A percentile compares a stretch with the other conserved stretches of the same genome.
These are phyloP conservation scores for Melocanna baccifera DNA, from an alignment of 176 grass and related monocot species.

Conservation along the genomic window DNA sequence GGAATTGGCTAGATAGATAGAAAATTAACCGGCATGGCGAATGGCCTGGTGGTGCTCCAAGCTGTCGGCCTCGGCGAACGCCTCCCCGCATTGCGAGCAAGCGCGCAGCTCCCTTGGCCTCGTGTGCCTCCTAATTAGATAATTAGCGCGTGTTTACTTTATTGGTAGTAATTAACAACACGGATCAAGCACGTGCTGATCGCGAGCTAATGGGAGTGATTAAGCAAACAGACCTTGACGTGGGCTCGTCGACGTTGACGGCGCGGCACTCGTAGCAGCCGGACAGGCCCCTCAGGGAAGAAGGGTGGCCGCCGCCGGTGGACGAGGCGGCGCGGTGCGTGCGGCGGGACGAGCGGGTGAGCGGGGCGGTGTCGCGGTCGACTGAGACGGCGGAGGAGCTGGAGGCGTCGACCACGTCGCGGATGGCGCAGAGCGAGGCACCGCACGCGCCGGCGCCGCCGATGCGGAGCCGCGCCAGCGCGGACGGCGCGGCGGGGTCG, in stretches of 20 bases:
- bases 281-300: slow-evolving; percentile 50
- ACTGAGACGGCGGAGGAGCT: slow-evolving; percentile 40
- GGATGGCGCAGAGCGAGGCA: slow-evolving; percentile 65
- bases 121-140: slow-evolving; percentile 55
- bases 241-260: slow-evolving; percentile 76
- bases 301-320: slow-evolving; percentile 20
- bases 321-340: slow-evolving; percentile 3
- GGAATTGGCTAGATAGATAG: neutral
- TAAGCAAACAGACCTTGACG: slow-evolving; percentile 36
- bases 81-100: slow-evolving; percentile 79
- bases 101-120: slow-evolving; percentile 58
- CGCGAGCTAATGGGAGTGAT: neutral
- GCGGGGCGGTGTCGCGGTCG: slow-evolving; percentile 33
- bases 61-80: slow-evolving; percentile 80
- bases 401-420: slow-evolving; percentile 62
- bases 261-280: slow-evolving; percentile 90
- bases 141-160: neutral
- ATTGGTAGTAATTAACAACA: neutral
- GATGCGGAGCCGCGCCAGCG: slow-evolving; percentile 23
- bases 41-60: slow-evolving; percentile 83
- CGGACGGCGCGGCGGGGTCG: slow-evolving; percentile 43
- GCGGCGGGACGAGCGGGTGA: slow-evolving; percentile 38
- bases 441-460: slow-evolving; percentile 18
- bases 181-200: neutral
- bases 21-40: slow-evolving; percentile 83